These are phyloP conservation scores for Pyricularia sp. DNA, from an alignment of 2,329 filamentous ascomycete species.

Conservation along the genomic window DNA sequence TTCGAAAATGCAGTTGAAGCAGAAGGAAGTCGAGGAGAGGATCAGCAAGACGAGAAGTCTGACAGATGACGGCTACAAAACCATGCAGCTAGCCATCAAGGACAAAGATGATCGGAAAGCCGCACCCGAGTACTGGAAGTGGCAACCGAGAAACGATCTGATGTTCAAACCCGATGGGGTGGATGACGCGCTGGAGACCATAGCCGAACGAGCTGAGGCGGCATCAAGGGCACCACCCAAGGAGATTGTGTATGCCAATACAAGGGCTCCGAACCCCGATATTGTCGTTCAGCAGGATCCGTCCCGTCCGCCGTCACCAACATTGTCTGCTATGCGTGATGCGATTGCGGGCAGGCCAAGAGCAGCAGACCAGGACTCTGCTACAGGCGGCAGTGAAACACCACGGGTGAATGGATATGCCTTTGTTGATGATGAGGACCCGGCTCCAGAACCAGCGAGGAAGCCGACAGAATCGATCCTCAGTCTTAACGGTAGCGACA, in stretches of 20 bases:
- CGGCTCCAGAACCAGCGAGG: slow-evolving; percentile 28
- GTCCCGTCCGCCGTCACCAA: slow-evolving; percentile 60
- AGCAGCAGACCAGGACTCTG: slow-evolving; percentile 47
- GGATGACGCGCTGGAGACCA: slow-evolving; percentile 46
- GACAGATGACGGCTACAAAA: slow-evolving; percentile 42
- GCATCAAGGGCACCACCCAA: slow-evolving; percentile 64
- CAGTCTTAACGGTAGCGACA: slow-evolving; percentile 44
- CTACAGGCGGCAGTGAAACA: slow-evolving; percentile 50
- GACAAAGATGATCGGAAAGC: slow-evolving; percentile 62
- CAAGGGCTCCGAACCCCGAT: slow-evolving; percentile 49
- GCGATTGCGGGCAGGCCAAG: slow-evolving; percentile 65
- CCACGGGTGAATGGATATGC: slow-evolving; percentile 87
- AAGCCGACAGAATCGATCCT: slow-evolving; percentile 25
- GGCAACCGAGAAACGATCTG: slow-evolving; percentile 62
- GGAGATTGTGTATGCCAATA: slow-evolving; percentile 70
- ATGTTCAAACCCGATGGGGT: slow-evolving; percentile 71
- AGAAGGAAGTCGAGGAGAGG: slow-evolving; percentile 47
- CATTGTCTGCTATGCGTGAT: slow-evolving; percentile 70
- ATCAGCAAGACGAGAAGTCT: slow-evolving; percentile 33
- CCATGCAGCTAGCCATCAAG: slow-evolving; percentile 45
- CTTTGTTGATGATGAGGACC: slow-evolving; percentile 75
- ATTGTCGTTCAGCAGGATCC: slow-evolving; percentile 16
- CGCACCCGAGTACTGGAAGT: slow-evolving; percentile 62
- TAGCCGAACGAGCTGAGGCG: slow-evolving; percentile 54
- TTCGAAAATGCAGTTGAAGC: slow-evolving; percentile 62